phyloP scores from a whole-genome alignment of 371 early-diverging fungal species.

The Mucor piriformis region DNA sequence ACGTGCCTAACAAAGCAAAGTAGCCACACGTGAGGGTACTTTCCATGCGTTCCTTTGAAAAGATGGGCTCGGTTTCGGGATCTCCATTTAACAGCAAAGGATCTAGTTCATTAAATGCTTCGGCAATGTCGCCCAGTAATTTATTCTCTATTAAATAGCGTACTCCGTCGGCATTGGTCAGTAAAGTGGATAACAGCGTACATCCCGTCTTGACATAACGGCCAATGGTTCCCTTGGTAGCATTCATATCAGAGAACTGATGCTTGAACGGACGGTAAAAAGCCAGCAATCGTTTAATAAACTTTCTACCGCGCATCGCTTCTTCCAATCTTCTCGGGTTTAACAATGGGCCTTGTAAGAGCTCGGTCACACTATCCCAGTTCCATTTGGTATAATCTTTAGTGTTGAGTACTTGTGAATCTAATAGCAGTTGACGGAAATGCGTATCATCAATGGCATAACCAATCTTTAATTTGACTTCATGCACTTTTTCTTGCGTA shows the following conservation, averaged over 20 bases:
- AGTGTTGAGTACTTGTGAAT: slow-evolving; percentile 73
- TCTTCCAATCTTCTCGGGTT: slow-evolving; percentile 81
- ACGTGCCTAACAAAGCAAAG: slow-evolving; percentile 74
- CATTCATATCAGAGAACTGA: slow-evolving; percentile 73
- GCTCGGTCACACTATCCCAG: slow-evolving; percentile 77
- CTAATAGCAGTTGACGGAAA: slow-evolving; percentile 65
- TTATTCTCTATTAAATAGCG: slow-evolving; percentile 71
- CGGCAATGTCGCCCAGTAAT: slow-evolving; percentile 68
- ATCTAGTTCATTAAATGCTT: slow-evolving; percentile 72
- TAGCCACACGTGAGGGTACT: slow-evolving; percentile 75
- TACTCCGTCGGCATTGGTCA: slow-evolving; percentile 68
- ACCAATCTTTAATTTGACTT: slow-evolving; percentile 70
- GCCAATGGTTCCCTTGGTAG: slow-evolving; percentile 50
- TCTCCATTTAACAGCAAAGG: slow-evolving; percentile 43
- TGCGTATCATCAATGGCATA: slow-evolving; percentile 81
- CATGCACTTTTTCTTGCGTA: slow-evolving; percentile 60
- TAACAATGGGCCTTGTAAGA: slow-evolving; percentile 76
- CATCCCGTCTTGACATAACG: slow-evolving; percentile 66
- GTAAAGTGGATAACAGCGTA: slow-evolving; percentile 63
- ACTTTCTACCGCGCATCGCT: slow-evolving; percentile 72
- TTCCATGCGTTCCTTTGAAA: slow-evolving; percentile 78
- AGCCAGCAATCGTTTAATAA: slow-evolving; percentile 73
- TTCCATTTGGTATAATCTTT: slow-evolving; percentile 86
- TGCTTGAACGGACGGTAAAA: slow-evolving; percentile 80
- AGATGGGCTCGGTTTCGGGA: slow-evolving; percentile 68